Base-by-base conservation (phyloP, 495 filamentous ascomycete genomes). In the Aspergillus mulundensis region DNA sequence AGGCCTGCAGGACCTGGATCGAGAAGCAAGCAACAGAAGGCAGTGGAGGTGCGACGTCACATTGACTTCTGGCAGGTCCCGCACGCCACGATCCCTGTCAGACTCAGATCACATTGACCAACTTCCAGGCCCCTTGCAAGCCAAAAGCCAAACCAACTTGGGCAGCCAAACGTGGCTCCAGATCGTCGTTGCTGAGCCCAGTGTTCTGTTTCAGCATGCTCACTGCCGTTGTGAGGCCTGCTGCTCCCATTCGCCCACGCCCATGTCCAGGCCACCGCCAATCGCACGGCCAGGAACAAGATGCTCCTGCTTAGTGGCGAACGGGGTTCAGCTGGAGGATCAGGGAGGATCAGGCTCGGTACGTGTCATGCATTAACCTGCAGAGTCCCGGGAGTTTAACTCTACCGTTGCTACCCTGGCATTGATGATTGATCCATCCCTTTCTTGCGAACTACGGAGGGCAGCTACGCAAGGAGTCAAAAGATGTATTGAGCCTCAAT, bases 21-120 rank as follows among this genome's bases (percentile, higher is more conserved):
- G n/a, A n/a, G n/a, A n/a, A n/a, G n/a, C n/a, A n/a, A 30, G 28
- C 7, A 24, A 12, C 8, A 11, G 32, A 55, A 19, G 20, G 15
- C 38, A 47, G 49, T 32, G 25, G 25, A 51, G 50, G 49, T 53
- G 43, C 43, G 43, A 58, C 50, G 50, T 59, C 56, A 59, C 56
- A 59, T 54, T 54, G 39, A 51, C 5, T 4, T 15, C 32, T 36
- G 32, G 32, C 32, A 36, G 32, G 32, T 36, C 32, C 32, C 32
- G 12, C 32, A 2, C 12, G 5, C 32, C 32, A 36, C 32, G 5
- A 10, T 36, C 32, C 7, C 32, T 15, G 8, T 36, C 32, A 10
- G 2, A 36, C 11, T 36, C 32, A 2, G 2, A 36, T 15, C 32
- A 36, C 32, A 36, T 36, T 36, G 43, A 58, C 51, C 25, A 57